A percentile compares a stretch with the other conserved stretches of the same genome.
Evolutionary conservation across 129 eudicot species (phyloP).

Genomic region (Tagetes erecta): DNA sequence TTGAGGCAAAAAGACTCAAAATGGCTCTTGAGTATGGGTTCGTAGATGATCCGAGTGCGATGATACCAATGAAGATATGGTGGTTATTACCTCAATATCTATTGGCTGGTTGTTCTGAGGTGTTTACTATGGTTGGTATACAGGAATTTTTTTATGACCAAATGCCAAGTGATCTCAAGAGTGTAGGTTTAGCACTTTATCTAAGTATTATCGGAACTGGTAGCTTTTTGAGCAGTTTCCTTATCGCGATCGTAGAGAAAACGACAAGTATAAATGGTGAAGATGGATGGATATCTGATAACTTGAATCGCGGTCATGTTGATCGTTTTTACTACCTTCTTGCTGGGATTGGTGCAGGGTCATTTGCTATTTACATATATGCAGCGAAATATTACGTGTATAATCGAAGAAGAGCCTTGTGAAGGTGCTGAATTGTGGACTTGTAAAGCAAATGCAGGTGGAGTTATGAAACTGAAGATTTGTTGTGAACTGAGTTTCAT

Average conservation of each 20-base stretch:
- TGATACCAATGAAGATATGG: slow-evolving; percentile 35
- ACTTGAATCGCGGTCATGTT: slow-evolving; percentile 56
- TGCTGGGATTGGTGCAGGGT: slow-evolving; percentile 46
- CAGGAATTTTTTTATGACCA: slow-evolving; percentile 67
- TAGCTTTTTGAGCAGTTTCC: slow-evolving; percentile 57
- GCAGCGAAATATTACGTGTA: slow-evolving; percentile 45
- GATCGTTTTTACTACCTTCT: slow-evolving; percentile 67
- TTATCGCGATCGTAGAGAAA: slow-evolving; percentile 42
- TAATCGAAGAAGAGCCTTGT: slow-evolving; percentile 20
- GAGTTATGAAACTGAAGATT: background rate
- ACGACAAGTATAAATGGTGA: slow-evolving; percentile 35
- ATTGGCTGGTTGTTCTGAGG: slow-evolving; percentile 50
- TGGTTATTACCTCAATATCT: slow-evolving; percentile 64
- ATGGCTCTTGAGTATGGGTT: slow-evolving; percentile 44
- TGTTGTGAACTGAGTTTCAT: background rate
- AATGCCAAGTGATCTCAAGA: slow-evolving; percentile 28
- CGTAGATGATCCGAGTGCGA: slow-evolving; percentile 35
- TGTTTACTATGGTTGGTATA: slow-evolving; percentile 55
- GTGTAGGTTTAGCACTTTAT: slow-evolving; percentile 56
- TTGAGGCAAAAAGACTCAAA: slow-evolving; percentile 53
- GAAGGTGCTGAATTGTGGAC: background rate
- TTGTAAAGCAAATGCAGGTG: background rate
- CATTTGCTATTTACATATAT: slow-evolving; percentile 37
- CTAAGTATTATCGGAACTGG: slow-evolving; percentile 60
- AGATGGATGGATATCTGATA: slow-evolving; percentile 56